Evolutionary conservation across 345 rosid genomes (phyloP).

Genomic region (Mangifera indica): DNA sequence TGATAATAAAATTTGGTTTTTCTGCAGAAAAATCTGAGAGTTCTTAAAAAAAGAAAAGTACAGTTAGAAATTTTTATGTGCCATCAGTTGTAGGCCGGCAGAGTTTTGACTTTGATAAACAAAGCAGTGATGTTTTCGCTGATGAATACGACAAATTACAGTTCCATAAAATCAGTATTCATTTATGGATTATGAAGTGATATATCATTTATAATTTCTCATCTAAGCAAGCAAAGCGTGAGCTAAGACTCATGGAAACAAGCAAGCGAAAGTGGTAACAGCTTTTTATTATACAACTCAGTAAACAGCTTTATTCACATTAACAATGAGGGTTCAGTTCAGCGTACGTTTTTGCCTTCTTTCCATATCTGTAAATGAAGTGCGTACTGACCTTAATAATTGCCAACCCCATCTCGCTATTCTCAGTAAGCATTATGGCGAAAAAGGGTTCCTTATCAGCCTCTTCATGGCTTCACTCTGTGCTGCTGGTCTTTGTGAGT

Average conservation of each 20-base stretch:
- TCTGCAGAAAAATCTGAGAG: too few species aligned
- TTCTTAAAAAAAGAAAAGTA: too few species aligned
- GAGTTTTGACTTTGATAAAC: not conserved
- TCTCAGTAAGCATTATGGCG: constrained; percentile 18
- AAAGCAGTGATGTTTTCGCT: too few species aligned
- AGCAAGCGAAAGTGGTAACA: too few species aligned
- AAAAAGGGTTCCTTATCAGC: not conserved
- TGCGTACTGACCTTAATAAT: not conserved
- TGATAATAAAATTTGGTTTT: too few species aligned
- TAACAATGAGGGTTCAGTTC: constrained; percentile 11
- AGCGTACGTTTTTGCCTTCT: not conserved
- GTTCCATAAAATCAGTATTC: too few species aligned
- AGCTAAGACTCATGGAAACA: not conserved
- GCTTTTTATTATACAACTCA: not conserved
- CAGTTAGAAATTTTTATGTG: too few species aligned
- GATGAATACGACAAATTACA: too few species aligned
- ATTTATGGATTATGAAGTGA: too few species aligned
- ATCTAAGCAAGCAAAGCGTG: not conserved
- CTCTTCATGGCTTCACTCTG: constrained; percentile 4
- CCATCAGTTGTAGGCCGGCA: too few species aligned
- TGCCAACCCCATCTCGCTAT: not conserved
- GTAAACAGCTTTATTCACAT: constrained; percentile 29
- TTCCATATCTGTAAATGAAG: not conserved
- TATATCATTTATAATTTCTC: too few species aligned
- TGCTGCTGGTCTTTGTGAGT: constrained; percentile 30